Percentiles rank a stretch among this genome's conserved stretches.
These are phyloP conservation scores for Sparassis latifolia DNA, from an alignment of 1,284 basidiomycete species.

Conservation along the genomic window DNA sequence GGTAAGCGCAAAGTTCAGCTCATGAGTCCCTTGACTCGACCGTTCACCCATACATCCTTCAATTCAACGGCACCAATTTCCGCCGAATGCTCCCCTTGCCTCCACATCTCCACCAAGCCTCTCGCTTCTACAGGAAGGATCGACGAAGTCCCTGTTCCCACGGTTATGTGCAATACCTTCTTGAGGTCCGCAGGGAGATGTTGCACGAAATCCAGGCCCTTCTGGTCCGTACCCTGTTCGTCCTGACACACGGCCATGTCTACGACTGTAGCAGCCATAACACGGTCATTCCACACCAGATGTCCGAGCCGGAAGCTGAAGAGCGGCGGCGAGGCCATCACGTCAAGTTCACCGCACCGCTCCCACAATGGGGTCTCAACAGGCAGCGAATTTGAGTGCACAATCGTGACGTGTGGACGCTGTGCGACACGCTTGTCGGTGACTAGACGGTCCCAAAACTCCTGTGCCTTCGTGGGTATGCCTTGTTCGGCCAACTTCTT, in stretches of 20 bases:
- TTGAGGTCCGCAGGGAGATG: conserved; percentile 42
- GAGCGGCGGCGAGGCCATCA: conserved; percentile 37
- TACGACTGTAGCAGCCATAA: conserved; percentile 74
- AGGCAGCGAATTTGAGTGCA: conserved; percentile 61
- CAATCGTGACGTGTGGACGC: conserved; percentile 83
- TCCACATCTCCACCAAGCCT: conserved; percentile 54
- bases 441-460: conserved; percentile 49
- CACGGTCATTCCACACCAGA: conserved; percentile 71
- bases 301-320: conserved; percentile 60
- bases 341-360: conserved; percentile 45
- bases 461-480: conserved; percentile 23
- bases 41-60: conserved; percentile 29
- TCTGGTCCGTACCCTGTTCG: conserved; percentile 28
- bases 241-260: conserved; percentile 38
- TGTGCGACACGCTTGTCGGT: conserved; percentile 43
- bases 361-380: conserved; percentile 58
- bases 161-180: conserved; percentile 76
- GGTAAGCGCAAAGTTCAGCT: conserved; percentile 4
- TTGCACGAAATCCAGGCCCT: conserved; percentile 42
- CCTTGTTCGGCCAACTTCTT: conserved; percentile 25
- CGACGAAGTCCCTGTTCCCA: conserved; percentile 60
- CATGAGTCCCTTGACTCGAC: conserved; percentile 36
- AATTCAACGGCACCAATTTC: conserved; percentile 30
- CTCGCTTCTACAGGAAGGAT: conserved; percentile 72
- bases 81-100: conserved; percentile 26